Evolutionary conservation across 2,329 filamentous ascomycete species (phyloP), one percentile per base, ranked within the genome.

Genomic region (Botrytis pseudocinerea): DNA sequence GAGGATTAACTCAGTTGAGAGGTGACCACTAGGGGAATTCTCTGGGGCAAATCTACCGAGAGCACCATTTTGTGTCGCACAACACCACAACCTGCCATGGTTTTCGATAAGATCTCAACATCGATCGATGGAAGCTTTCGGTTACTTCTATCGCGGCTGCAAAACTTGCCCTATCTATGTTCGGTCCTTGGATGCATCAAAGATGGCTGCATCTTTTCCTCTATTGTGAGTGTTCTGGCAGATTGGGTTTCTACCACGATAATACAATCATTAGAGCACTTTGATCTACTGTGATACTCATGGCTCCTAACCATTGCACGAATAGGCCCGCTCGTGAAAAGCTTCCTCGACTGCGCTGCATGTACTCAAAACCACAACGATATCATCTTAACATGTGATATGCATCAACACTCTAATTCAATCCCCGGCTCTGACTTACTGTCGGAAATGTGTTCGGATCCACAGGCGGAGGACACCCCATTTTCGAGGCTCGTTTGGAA

Each of bases 401-500:
- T 35, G 4, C 14, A 64, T 46, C 61, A 7, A 46, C 18, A 14
- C n/a, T 32, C 1, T 2, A 64, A 16, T 64, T 4, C 60, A 1
- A 3, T 32, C 38, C 25, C n/a, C 38, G 38, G n/a, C 48, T 32
- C 12, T 22, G 3, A 14, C n/a, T 1, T 32, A 28, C 48, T 0
- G 22, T 54, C 32, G 44, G 14, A 51, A 40, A 48, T 48, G 46
- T 12, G 18, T 32, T 69, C n/a, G 48, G 48, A 57, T 57, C 48
- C 38, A 57, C 48, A 57, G 16, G 22, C 25, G 64, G 46, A n/a
- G 9, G 25, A 68, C 6, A 57, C 38, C n/a, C 65, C 48, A 69
- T 32, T 59, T 32, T 57, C 35, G 28, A 57, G 48, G 18, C 20
- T 68, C 64, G 35, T 25, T 68, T 68, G 64, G 18, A 57, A 68